Percentiles rank a stretch among this genome's conserved stretches.
Conservation (phyloP, 805 yeast species). For the Naumovozyma baii region DNA sequence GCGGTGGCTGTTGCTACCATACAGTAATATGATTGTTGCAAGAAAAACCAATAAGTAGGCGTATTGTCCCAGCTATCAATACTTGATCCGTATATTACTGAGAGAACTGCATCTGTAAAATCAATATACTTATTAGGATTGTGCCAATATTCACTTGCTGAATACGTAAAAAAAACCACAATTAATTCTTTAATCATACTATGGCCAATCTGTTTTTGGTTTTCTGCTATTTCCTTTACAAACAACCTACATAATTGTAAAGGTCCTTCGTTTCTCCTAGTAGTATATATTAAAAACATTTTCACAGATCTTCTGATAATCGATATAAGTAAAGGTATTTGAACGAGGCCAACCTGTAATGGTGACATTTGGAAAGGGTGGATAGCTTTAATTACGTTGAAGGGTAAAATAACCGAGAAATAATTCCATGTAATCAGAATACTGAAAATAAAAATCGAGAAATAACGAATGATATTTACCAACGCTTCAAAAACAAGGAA, state of each 20-base stretch:
- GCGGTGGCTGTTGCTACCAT: not conserved
- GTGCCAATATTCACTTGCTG: conserved; percentile 12
- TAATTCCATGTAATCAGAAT: not conserved
- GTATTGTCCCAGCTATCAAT: not conserved
- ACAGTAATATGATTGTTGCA: conserved; percentile 12
- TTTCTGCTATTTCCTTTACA: no score
- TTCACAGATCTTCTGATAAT: not conserved
- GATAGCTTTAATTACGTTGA: not conserved
- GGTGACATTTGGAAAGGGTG: not conserved
- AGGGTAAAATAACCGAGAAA: not conserved
- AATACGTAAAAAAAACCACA: not conserved
- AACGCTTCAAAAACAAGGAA: not conserved
- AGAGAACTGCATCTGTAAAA: conserved; percentile 1
- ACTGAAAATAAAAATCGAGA: not conserved
- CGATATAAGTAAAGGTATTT: not conserved
- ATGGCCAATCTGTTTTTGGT: not conserved
- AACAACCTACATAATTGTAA: not conserved
- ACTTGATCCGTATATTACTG: conserved; percentile 5
- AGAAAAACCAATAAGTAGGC: conserved; percentile 12
- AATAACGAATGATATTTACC: not conserved
- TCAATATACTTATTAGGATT: conserved; percentile 10
- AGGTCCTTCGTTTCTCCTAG: not conserved
- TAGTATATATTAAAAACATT: no score
- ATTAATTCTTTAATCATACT: not conserved
- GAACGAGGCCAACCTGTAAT: not conserved